A percentile compares a stretch with the other conserved stretches of the same genome.
These are phyloP conservation scores for Candolleomyces eurysporus DNA, from an alignment of 768 basidiomycete genomes.

Conservation along the genomic window DNA sequence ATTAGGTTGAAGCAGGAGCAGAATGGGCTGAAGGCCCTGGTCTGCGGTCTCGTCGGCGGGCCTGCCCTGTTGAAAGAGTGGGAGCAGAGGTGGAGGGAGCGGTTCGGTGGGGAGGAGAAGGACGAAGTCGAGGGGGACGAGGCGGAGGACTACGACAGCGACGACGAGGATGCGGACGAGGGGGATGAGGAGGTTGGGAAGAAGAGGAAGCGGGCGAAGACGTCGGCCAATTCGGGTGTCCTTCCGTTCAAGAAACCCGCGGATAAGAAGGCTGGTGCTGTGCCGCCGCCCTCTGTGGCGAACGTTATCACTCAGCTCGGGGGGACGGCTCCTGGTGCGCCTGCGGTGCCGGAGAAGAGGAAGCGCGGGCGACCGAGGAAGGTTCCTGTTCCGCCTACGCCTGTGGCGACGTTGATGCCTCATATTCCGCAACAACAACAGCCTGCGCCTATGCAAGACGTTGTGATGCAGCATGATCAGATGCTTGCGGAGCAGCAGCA, in stretches of 20 bases:
- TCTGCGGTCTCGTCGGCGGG: conserved; percentile 73
- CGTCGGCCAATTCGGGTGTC: conserved; percentile 24
- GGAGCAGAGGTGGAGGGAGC: conserved; percentile 71
- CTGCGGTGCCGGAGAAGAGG: conserved; percentile 64
- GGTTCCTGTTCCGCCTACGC: conserved; percentile 46
- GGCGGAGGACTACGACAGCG: conserved; percentile 55
- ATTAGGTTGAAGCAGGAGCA: conserved; percentile 69
- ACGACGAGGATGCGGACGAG: conserved; percentile 55
- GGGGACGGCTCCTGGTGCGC: conserved; percentile 11
- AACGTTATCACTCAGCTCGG: conserved; percentile 24
- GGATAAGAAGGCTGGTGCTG: conserved; percentile 46
- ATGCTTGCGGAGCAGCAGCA: conserved; percentile 14
- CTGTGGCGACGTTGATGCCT: conserved; percentile 11
- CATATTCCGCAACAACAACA: conserved; percentile 13
- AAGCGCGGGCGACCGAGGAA: conserved; percentile 85
- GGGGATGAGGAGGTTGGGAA: conserved; percentile 45
- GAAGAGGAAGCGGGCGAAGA: conserved; percentile 65
- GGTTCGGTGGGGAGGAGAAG: conserved; percentile 73
- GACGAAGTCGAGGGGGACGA: conserved; percentile 61
- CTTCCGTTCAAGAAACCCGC: conserved; percentile 27
- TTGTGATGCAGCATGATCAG: conserved; percentile 15
- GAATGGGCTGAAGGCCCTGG: conserved; percentile 65
- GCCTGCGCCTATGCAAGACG: conserved; percentile 8
- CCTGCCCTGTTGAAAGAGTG: conserved; percentile 68
- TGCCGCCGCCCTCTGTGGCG: conserved; percentile 18